Base-by-base conservation (phyloP, 2,329 filamentous ascomycete genomes). In the Cucurbitaria berberidis region DNA sequence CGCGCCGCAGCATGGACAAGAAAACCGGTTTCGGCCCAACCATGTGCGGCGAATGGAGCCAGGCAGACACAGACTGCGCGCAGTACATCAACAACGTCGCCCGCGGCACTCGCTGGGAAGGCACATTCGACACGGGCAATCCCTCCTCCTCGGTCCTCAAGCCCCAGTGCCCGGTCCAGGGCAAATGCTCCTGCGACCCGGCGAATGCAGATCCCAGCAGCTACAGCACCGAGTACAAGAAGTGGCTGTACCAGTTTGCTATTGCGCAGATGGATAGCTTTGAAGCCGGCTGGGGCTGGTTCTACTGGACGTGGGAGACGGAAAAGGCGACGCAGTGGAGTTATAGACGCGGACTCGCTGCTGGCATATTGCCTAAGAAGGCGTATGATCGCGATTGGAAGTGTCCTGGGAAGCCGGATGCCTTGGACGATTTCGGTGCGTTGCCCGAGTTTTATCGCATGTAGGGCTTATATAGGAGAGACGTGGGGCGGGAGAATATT, bases 221-320 rank as follows among this genome's bases (percentile, higher is more conserved):
- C 3, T 98, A 93, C 80, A 86, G 83, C 32, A 79, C 80, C 52
- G 78, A 80, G 4, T 99, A 99, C 78, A 96, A 95, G 78, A 78
- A 86, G 63, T 98, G 93, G 76, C 80, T 99, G 58, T 84, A 85
- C 60, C 90, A 90, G 76, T 98, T 98, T 77, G 95, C 95, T 5
- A 89, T 96, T 76, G 95, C 93, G 48, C 95, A 99, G 79, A 99
- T 99, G 91, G 83, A 88, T 65, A 90, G 88, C 53, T 99, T 98
- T 70, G 93, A 98, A 76, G 87, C 88, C 59, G 91, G 90, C 5
- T 95, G 90, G 88, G 95, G 95, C 43, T 99, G 95, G 95, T 97
- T 96, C 78, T 99, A 99, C 78, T 99, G 95, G 95, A 98, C 93
- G 29, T 96, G 95, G 93, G 86, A 92, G 77, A 96, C 93, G 26